Percentiles rank a stretch among this genome's conserved stretches.
Evolutionary conservation across 208 protist species (phyloP).

Genomic region (Balamuthia mandrillaris): DNA sequence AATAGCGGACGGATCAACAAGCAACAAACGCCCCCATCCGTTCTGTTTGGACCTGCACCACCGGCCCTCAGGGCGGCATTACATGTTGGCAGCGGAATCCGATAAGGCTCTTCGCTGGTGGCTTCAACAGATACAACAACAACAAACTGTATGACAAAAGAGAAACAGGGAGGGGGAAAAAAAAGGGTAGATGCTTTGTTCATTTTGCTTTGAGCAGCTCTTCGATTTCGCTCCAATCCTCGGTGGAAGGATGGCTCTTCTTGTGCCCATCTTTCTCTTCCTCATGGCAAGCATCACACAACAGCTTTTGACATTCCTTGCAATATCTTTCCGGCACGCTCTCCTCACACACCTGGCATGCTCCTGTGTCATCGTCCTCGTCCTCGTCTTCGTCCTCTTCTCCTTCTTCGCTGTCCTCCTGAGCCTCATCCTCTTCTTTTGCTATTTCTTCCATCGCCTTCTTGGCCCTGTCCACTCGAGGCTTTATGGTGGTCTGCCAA

Average conservation of each 20-base stretch:
- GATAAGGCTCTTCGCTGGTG: too few relatives aligned
- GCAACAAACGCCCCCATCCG: too few relatives aligned
- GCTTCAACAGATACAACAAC: too few relatives aligned
- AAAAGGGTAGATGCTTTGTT: too few relatives aligned
- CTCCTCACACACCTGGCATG: neutral
- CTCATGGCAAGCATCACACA: neutral
- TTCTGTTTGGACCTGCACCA: too few relatives aligned
- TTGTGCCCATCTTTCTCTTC: neutral
- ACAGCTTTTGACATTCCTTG: neutral
- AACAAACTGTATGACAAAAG: too few relatives aligned
- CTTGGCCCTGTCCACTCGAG: neutral
- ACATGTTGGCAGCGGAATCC: too few relatives aligned
- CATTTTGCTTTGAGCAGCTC: too few relatives aligned
- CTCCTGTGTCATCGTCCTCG: neutral
- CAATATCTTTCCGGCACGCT: neutral
- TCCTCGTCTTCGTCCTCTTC: neutral
- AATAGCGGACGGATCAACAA: too few relatives aligned
- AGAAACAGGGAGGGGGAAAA: too few relatives aligned
- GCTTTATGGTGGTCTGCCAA: neutral
- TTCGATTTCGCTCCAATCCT: conserved; percentile 16
- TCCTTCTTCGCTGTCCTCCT: neutral
- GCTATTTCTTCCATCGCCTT: neutral
- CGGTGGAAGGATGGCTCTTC: neutral
- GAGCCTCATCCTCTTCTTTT: neutral
- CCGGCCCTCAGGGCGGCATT: too few relatives aligned